Base-by-base conservation (phyloP, 2,329 filamentous ascomycete genomes). In the Scopulariopsis brevicaulis region DNA sequence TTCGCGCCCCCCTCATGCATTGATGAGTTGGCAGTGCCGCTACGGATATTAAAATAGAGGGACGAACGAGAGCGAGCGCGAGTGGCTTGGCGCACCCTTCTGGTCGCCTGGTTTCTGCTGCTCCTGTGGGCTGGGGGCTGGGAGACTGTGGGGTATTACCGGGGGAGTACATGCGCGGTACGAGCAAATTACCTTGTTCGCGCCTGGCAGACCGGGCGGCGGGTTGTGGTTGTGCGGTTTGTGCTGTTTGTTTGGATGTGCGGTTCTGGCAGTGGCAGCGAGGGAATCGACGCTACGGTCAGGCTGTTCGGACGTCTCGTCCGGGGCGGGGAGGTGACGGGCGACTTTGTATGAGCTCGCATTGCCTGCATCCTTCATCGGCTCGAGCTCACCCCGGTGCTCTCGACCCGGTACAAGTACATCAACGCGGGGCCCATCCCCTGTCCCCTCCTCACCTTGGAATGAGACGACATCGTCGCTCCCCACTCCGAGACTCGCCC, bases 21-120 rank as follows among this genome's bases (percentile, higher is more conserved):
- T 58, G 57, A 58, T 58, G 57, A 58, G 57, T 66, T 65, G 62
- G 62, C 62, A 64, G 63, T 65, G 63, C 61, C 64, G 52, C 57
- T 64, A 63, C 63, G 64, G 63, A 65, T 62, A 63, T 65, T 64
- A 58, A 58, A 53, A 32, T 11, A 55, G 43, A 56, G 55, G 15
- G 25, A 50, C 40, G 25, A 50, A 48, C 32, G 40, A 48, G 20
- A 53, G 22, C 56, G 35, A 40, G 32, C 28, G 56, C 14, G 20
- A 51, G 22, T 15, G 50, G 15, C 35, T 53, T 52, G 40, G 51
- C 50, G 48, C 20, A 4, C 11, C 46, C 6, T 22, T 20, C 22
- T 50, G 46, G 46, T 24, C 22, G n/a, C 46, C 46, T 50, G 46
- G 22, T 10, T 50, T 8, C 22, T n/a, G 46, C 18, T 50, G 22